These are phyloP conservation scores for Candida sithepensis DNA, from an alignment of 805 yeast species.

Conservation along the genomic window DNA sequence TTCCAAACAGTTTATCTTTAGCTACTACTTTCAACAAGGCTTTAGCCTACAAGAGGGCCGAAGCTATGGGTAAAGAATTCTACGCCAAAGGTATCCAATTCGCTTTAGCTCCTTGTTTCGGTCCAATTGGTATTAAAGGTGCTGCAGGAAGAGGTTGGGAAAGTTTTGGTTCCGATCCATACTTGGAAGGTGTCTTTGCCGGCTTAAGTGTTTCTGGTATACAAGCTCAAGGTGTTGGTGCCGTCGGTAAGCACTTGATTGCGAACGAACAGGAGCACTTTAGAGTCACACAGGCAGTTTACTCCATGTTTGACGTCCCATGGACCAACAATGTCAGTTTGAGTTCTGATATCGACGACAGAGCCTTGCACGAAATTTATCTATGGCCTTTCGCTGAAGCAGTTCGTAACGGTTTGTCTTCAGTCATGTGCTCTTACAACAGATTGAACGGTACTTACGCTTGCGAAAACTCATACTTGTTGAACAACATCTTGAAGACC, in stretches of 20 bases:
- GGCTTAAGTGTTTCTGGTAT: slow-evolving; percentile 51
- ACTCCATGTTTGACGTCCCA: slow-evolving; percentile 16
- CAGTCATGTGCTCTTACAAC: slow-evolving; percentile 61
- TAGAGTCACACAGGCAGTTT: slow-evolving; percentile 36
- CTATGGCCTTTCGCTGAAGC: slow-evolving; percentile 68
- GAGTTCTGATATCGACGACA: slow-evolving; percentile 51
- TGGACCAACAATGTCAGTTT: slow-evolving; percentile 49
- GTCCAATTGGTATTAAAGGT: slow-evolving; percentile 60
- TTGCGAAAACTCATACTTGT: slow-evolving; percentile 54
- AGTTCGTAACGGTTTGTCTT: slow-evolving; percentile 55
- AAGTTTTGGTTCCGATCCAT: slow-evolving; percentile 60
- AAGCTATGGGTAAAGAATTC: slow-evolving; percentile 55
- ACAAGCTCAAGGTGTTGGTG: slow-evolving; percentile 56
- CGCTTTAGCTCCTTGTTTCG: slow-evolving; percentile 53
- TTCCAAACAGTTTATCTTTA: slow-evolving; percentile 56
- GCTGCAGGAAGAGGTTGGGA: slow-evolving; percentile 68
- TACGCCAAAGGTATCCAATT: slow-evolving; percentile 52
- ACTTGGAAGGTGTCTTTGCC: slow-evolving; percentile 53
- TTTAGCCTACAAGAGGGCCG: slow-evolving; percentile 49
- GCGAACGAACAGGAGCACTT: slow-evolving; percentile 64
- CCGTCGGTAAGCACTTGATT: slow-evolving; percentile 53
- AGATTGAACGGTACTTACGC: slow-evolving; percentile 53
- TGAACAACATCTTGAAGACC: slow-evolving; percentile 54
- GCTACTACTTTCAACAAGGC: slow-evolving; percentile 56
- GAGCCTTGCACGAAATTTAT: slow-evolving; percentile 58